phyloP scores from a whole-genome alignment of 306 rosid genomes.

The Fragaria vesca region DNA sequence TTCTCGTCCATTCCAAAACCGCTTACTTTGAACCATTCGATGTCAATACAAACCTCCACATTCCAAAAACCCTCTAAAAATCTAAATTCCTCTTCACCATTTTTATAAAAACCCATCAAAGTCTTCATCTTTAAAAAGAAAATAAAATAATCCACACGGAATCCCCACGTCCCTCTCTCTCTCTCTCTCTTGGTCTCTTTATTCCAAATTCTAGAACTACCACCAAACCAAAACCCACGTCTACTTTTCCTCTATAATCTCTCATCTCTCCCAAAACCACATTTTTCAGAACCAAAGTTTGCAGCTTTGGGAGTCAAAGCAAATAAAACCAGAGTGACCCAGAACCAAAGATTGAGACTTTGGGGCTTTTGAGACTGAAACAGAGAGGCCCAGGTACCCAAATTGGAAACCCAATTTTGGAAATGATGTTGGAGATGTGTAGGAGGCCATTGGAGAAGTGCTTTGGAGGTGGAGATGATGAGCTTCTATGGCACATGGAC shows the following conservation, averaged over 20 bases:
- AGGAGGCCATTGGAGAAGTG: slow-evolving; percentile 55
- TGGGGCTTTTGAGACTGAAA: neutral
- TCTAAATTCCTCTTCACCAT: neutral
- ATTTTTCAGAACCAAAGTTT: neutral
- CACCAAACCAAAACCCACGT: slow-evolving; percentile 29
- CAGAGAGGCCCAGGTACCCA: slow-evolving; percentile 8
- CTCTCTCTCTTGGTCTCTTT: slow-evolving; percentile 5
- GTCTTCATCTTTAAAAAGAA: slow-evolving; percentile 2
- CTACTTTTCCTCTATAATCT: neutral
- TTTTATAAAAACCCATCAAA: neutral
- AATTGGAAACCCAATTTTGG: neutral
- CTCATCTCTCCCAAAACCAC: neutral
- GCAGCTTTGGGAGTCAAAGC: neutral
- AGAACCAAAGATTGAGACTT: slow-evolving; percentile 2
- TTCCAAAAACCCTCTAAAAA: neutral
- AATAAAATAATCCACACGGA: slow-evolving; percentile 37
- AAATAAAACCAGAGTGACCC: neutral
- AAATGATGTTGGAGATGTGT: slow-evolving; percentile 60
- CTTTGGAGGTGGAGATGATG: slow-evolving; percentile 57
- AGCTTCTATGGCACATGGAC: slow-evolving; percentile 82
- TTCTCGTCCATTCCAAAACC: slow-evolving; percentile 9
- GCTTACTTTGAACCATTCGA: neutral
- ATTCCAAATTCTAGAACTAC: slow-evolving; percentile 18
- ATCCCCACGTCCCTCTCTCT: slow-evolving; percentile 38
- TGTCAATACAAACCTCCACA: neutral